Base-by-base conservation (phyloP, 108 stramenopile genomes). In the Thalassiosira profunda region DNA sequence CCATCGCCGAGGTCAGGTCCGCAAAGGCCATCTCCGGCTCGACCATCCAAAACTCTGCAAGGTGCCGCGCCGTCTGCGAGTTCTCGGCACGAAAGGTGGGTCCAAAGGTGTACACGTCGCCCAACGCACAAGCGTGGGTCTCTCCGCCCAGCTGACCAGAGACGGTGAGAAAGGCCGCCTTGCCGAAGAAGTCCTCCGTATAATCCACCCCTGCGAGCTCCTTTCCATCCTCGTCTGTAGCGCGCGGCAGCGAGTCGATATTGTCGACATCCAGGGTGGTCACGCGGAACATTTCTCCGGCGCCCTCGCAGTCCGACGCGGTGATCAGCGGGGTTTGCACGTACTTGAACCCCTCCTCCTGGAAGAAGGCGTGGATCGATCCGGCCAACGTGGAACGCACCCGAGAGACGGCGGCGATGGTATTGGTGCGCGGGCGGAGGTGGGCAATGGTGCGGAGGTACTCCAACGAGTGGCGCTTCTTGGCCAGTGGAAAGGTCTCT, bases 71-170 rank as follows among this genome's bases (percentile, higher is more conserved):
- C 11, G 99, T 99, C 78, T 99, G 96, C 14, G 87, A 89, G 77
- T 99, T 99, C 84, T 99, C 99, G n/a, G 99, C 99, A 10, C 99
- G 94, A 64, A 99, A 99, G 29, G 99, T 98, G 25, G 99, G 99
- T 14, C 99, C 99, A 72, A 99, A 99, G 5, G 98, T 99, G 74
- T 99, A 99, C 34, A 99, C 90, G 81, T 98, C 97, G 25, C 98
- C 98, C 20, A 99, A 67, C 6, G 98, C 98, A 70, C 94, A 98
- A 12, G 98, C 98, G 65, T 97, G 91, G 2, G 98, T 92, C 78
- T 99, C 99, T 24, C 83, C 96, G 4, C 88, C 93, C 4, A 99
- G 81, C 77, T 99, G 98, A 48, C 99, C 99, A 35, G 91, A 94
- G 18, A 99, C 99, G 23, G 98, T 99, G 56, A 99, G 80, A 63